Evolutionary conservation across 1,139 yeast species (phyloP).

Genomic region (Sugiyamaella castrensis): DNA sequence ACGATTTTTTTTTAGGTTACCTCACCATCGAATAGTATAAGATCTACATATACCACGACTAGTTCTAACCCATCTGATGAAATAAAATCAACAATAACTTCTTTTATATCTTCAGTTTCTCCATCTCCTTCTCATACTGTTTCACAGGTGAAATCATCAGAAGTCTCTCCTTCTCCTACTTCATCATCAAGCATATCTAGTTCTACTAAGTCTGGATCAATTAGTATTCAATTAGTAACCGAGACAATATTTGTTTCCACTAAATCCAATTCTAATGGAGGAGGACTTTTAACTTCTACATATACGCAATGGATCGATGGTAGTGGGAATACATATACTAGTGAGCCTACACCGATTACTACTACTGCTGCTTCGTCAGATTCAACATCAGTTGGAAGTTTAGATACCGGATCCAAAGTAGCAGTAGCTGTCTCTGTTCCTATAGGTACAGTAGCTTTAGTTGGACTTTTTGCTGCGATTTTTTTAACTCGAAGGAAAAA

Average conservation of each 20-base stretch:
- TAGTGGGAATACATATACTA: constrained; percentile 11
- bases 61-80: not conserved
- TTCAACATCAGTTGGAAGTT: not conserved
- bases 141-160: not conserved
- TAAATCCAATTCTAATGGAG: constrained; percentile 1
- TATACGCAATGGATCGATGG: constrained; percentile 16
- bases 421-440: constrained; percentile 16
- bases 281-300: constrained; percentile 11
- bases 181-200: not conserved
- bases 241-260: constrained; percentile 13
- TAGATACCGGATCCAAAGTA: constrained; percentile 15
- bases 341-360: constrained; percentile 14
- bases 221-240: constrained; percentile 6
- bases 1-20: too few relatives aligned
- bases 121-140: not conserved
- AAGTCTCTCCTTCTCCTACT: not conserved
- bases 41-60: not conserved
- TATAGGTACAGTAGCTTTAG: constrained; percentile 14
- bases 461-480: constrained; percentile 3
- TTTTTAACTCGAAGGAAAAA: constrained; percentile 6
- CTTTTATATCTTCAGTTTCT: constrained; percentile 5
- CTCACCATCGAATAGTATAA: too few relatives aligned
- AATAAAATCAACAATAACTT: not conserved
- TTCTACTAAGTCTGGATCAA: not conserved
- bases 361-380: constrained; percentile 3